Percentiles rank a stretch among this genome's conserved stretches.
These are phyloP conservation scores for Eucalyptus tenuipes DNA, from an alignment of 345 rosid genomes.

Conservation along the genomic window DNA sequence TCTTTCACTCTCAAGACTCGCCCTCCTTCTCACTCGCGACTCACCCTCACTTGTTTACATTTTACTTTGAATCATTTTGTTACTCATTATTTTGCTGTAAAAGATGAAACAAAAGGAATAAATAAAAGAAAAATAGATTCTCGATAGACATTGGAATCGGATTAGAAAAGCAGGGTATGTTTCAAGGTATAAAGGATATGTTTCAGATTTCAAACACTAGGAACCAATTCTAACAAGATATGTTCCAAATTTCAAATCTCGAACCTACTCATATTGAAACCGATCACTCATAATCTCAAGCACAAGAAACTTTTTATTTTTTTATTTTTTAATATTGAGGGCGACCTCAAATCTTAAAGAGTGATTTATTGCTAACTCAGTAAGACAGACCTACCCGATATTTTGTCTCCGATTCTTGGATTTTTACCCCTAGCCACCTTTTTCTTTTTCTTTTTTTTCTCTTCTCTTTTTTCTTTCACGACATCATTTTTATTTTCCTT, in stretches of 20 bases:
- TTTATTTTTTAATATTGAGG: neutral
- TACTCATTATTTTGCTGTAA: too few relatives aligned
- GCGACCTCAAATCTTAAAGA: neutral
- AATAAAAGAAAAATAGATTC: too few relatives aligned
- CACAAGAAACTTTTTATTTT: too few relatives aligned
- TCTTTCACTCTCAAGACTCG: neutral
- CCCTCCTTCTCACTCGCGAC: neutral
- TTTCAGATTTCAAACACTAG: neutral
- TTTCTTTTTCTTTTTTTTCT: neutral
- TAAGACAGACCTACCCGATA: neutral
- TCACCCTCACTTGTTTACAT: too few relatives aligned
- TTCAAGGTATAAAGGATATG: too few relatives aligned
- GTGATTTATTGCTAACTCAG: neutral
- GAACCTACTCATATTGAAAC: fast-evolving
- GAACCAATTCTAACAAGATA: too few relatives aligned
- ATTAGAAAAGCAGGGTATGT: too few relatives aligned
- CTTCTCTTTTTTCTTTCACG: neutral
- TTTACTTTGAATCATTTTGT: neutral
- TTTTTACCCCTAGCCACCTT: neutral
- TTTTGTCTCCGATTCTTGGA: neutral
- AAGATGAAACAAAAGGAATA: too few relatives aligned
- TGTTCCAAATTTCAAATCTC: fast-evolving
- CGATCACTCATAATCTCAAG: neutral
- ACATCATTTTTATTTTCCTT: neutral
- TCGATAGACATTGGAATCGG: fast-evolving